A percentile compares a stretch with the other conserved stretches of the same genome.
Conservation (phyloP, 306 rosid genomes). For the Leucaena leucocephala region DNA sequence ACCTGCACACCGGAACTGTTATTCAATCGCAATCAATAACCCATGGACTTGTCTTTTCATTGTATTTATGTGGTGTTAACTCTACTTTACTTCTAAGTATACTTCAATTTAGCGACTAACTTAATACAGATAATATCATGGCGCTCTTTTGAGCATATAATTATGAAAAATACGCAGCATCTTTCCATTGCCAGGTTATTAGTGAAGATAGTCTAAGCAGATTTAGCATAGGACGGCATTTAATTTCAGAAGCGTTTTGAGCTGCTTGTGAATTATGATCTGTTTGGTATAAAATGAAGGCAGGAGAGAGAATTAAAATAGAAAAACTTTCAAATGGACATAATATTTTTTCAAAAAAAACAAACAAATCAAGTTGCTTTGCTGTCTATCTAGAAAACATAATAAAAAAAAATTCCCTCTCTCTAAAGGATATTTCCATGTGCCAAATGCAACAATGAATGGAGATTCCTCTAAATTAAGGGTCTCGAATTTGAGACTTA, state of each 20-base stretch:
- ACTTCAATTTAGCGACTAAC: not conserved
- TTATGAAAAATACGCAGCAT: not conserved
- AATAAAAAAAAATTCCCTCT: too few species aligned
- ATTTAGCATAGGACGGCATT: not conserved
- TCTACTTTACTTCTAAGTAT: conserved; percentile 1
- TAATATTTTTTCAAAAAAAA: too few species aligned
- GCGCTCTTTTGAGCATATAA: not conserved
- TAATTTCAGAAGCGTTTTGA: too few species aligned
- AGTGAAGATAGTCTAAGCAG: not conserved
- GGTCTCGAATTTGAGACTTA: too few species aligned
- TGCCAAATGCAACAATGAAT: not conserved
- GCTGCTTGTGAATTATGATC: too few species aligned
- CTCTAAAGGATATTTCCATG: not conserved
- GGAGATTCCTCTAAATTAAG: too few species aligned
- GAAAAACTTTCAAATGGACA: too few species aligned
- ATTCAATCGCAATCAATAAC: not conserved
- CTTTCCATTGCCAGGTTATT: not conserved
- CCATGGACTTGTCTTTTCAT: not conserved
- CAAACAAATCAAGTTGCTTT: too few species aligned
- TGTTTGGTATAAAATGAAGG: too few species aligned
- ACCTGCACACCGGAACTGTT: not conserved
- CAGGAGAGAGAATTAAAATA: too few species aligned
- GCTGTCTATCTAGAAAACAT: too few species aligned
- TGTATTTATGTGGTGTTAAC: not conserved
- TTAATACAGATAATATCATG: not conserved